A percentile compares a stretch with the other conserved stretches of the same genome.
Evolutionary conservation across 768 basidiomycete species (phyloP).

Genomic region (Solioccasus polychromus): DNA sequence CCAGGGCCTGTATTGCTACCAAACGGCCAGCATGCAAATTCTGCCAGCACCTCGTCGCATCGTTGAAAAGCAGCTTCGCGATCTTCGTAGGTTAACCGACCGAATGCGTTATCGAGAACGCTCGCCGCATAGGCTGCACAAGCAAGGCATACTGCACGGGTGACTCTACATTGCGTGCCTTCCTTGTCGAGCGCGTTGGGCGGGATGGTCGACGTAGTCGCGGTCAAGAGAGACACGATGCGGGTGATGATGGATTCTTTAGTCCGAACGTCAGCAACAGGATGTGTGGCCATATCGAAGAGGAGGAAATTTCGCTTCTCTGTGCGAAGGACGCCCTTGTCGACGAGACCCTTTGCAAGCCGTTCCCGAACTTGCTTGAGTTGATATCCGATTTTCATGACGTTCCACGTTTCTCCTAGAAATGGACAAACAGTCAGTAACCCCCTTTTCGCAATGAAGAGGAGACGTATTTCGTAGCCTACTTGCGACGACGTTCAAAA

Average conservation of each 20-base stretch:
- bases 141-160: slow-evolving; percentile 80
- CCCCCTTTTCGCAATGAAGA: neutral
- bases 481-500: neutral
- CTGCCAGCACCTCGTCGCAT: slow-evolving; percentile 91
- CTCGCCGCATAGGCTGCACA: slow-evolving; percentile 93
- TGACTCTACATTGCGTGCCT: slow-evolving; percentile 74
- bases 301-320: slow-evolving; percentile 98
- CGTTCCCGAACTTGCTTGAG: slow-evolving; percentile 98
- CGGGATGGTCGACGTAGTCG: slow-evolving; percentile 79
- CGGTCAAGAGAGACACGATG: slow-evolving; percentile 73
- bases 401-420: slow-evolving; percentile 98
- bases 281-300: slow-evolving; percentile 99
- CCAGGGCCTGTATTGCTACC: slow-evolving; percentile 40
- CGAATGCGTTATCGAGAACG: slow-evolving; percentile 93
- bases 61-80: slow-evolving; percentile 90
- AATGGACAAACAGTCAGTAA: slow-evolving; percentile 1
- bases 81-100: slow-evolving; percentile 85
- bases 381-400: slow-evolving; percentile 99
- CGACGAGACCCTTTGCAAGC: slow-evolving; percentile 93
- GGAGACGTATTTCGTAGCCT: neutral
- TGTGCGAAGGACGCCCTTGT: slow-evolving; percentile 98
- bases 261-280: slow-evolving; percentile 87
- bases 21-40: slow-evolving; percentile 91
- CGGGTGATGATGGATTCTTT: slow-evolving; percentile 85
- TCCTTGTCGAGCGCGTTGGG: slow-evolving; percentile 71